Evolutionary conservation across 306 rosid genomes (phyloP).

Genomic region (Herpetospermum pedunculosum): DNA sequence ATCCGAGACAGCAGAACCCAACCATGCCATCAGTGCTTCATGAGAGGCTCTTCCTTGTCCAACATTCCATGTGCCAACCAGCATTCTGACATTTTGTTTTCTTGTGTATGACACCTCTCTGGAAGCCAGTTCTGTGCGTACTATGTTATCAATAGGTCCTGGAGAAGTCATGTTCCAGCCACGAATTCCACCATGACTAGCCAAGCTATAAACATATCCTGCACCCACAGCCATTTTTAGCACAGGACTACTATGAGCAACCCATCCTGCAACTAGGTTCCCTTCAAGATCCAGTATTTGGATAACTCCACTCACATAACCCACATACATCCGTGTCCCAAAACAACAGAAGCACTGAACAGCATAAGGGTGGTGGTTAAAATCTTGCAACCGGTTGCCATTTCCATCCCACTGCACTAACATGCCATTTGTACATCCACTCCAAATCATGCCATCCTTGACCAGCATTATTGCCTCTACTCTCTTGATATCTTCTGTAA

Average conservation of each 20-base stretch:
- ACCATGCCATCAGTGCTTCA: constrained; percentile 70
- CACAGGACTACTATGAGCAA: constrained; percentile 87
- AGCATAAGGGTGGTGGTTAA: constrained; percentile 56
- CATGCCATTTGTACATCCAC: constrained; percentile 89
- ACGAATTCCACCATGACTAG: constrained; percentile 90
- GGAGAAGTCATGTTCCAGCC: constrained; percentile 92
- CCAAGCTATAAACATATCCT: constrained; percentile 70
- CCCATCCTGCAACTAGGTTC: constrained; percentile 71
- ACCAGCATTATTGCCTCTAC: constrained; percentile 66
- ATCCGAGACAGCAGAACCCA: constrained; percentile 79
- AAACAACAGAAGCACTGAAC: constrained; percentile 78
- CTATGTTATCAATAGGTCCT: constrained; percentile 56
- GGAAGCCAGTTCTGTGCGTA: constrained; percentile 60
- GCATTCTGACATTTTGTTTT: constrained; percentile 60
- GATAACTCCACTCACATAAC: constrained; percentile 76
- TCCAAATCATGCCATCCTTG: constrained; percentile 87
- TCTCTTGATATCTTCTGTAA: constrained; percentile 71
- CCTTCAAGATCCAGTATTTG: constrained; percentile 88
- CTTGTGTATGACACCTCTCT: constrained; percentile 54
- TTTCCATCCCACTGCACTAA: constrained; percentile 87
- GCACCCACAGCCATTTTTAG: constrained; percentile 62
- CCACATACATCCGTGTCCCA: constrained; percentile 65
- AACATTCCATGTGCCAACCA: constrained; percentile 95
- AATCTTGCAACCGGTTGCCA: constrained; percentile 77
- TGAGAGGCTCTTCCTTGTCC: constrained; percentile 97